Percentiles rank a stretch among this genome's conserved stretches.
Conservation (phyloP, 306 rosid species). For the Glycine latifolia region DNA sequence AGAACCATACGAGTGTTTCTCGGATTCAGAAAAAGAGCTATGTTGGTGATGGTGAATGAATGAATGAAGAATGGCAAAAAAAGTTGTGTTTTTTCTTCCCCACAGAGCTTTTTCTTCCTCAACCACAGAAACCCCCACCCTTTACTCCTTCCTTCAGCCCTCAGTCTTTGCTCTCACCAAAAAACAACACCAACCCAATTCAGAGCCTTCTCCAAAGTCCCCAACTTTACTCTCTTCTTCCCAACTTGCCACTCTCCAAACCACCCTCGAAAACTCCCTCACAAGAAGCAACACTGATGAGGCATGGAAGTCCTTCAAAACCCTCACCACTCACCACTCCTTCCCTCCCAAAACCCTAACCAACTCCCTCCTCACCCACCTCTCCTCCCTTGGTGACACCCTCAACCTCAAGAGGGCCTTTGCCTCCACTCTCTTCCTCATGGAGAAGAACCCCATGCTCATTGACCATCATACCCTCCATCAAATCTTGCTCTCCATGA, state of each 20-base stretch:
- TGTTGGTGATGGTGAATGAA: not conserved
- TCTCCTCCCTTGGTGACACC: conserved; percentile 72
- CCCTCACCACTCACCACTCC: conserved; percentile 65
- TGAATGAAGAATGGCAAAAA: conserved; percentile 58
- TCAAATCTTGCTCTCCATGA: conserved; percentile 67
- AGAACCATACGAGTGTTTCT: too few species aligned
- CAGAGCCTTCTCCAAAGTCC: conserved; percentile 37
- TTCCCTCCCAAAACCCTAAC: conserved; percentile 84
- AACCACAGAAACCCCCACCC: conserved; percentile 62
- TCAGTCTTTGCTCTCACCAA: conserved; percentile 67
- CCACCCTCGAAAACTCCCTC: conserved; percentile 74
- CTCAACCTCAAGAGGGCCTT: conserved; percentile 87
- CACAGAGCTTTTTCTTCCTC: conserved; percentile 57
- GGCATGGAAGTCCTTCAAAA: conserved; percentile 91
- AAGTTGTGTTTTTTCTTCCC: conserved; percentile 39
- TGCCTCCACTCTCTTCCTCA: conserved; percentile 66
- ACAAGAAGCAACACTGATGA: conserved; percentile 65
- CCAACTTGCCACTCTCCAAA: conserved; percentile 48
- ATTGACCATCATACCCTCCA: conserved; percentile 60
- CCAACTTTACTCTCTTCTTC: conserved; percentile 50
- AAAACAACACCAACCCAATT: conserved; percentile 39
- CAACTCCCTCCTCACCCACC: conserved; percentile 68
- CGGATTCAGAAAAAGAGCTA: not conserved
- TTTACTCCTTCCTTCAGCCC: conserved; percentile 91
- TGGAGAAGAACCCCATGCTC: conserved; percentile 66